Conservation (phyloP, 345 rosid species). For the Litchi chinensis region DNA sequence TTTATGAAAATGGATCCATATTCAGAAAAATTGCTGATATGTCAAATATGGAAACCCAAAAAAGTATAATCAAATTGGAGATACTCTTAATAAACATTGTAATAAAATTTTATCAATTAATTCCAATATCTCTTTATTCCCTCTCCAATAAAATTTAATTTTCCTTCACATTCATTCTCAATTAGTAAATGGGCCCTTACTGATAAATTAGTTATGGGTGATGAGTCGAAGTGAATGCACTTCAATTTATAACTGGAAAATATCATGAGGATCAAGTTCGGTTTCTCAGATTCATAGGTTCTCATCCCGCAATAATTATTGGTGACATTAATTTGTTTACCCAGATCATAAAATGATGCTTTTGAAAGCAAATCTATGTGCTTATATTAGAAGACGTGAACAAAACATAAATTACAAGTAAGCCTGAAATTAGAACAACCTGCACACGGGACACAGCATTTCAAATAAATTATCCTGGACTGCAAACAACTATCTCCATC, state of each 20-base stretch:
- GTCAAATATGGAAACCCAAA: no score
- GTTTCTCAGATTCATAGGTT: slow-evolving; percentile 75
- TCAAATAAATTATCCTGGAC: slow-evolving; percentile 7
- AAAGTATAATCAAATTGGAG: no score
- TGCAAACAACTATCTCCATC: slow-evolving; percentile 3
- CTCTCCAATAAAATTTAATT: no score
- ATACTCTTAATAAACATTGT: no score
- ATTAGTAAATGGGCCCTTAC: slow-evolving; percentile 22
- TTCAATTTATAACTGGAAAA: slow-evolving; percentile 31
- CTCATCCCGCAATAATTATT: slow-evolving; percentile 83
- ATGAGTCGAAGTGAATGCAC: slow-evolving; percentile 43
- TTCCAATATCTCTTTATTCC: no score
- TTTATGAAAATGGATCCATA: no score
- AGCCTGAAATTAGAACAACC: not conserved
- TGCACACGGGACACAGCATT: not conserved
- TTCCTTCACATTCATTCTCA: no score
- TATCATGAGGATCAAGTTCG: slow-evolving; percentile 29
- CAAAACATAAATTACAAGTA: not conserved
- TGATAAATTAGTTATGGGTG: slow-evolving; percentile 83
- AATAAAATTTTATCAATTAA: no score
- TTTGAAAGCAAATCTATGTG: not conserved
- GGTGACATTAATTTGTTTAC: slow-evolving; percentile 40
- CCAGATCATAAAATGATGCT: not conserved
- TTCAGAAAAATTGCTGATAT: no score
- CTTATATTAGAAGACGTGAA: not conserved